Evolutionary conservation across 2,329 filamentous ascomycete species (phyloP).

Genomic region (Davidsoniella neocaledoniae): DNA sequence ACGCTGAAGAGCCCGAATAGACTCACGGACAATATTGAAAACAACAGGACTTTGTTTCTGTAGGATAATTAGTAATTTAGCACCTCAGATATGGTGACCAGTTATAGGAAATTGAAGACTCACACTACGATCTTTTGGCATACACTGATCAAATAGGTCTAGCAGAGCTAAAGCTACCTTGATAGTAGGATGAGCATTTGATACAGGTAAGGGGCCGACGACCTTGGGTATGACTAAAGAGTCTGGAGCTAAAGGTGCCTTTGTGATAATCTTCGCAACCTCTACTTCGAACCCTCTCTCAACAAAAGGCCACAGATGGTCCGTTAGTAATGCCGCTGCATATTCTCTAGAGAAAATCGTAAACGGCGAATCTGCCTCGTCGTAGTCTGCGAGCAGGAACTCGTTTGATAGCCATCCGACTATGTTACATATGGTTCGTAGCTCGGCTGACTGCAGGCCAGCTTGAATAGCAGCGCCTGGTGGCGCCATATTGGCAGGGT

Average conservation of each 20-base stretch:
- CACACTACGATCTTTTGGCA: slow-evolving; percentile 47
- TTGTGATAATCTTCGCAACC: slow-evolving; percentile 36
- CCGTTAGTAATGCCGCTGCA: slow-evolving; percentile 36
- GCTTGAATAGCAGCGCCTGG: slow-evolving; percentile 33
- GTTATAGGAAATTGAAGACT: slow-evolving; percentile 17
- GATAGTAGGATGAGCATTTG: slow-evolving; percentile 41
- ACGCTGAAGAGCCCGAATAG: slow-evolving; percentile 64
- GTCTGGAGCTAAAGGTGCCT: slow-evolving; percentile 28
- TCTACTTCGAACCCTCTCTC: slow-evolving; percentile 38
- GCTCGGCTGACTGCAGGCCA: slow-evolving; percentile 28
- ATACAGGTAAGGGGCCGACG: slow-evolving; percentile 31
- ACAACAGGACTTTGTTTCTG: slow-evolving; percentile 37
- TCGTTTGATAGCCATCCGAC: slow-evolving; percentile 42
- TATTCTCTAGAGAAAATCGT: slow-evolving; percentile 37
- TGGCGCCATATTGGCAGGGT: slow-evolving; percentile 36
- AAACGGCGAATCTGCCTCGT: slow-evolving; percentile 39
- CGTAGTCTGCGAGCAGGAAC: slow-evolving; percentile 37
- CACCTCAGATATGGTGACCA: slow-evolving; percentile 10
- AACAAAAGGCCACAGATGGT: slow-evolving; percentile 40
- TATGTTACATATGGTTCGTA: slow-evolving; percentile 36
- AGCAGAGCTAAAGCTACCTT: slow-evolving; percentile 42
- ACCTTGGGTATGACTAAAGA: slow-evolving; percentile 34
- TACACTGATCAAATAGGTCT: slow-evolving; percentile 44
- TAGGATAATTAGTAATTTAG: slow-evolving; percentile 14
- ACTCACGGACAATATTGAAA: slow-evolving; percentile 70